Base-by-base conservation (phyloP, 441 rosid species). In the Bocquillonia castaneifolia region DNA sequence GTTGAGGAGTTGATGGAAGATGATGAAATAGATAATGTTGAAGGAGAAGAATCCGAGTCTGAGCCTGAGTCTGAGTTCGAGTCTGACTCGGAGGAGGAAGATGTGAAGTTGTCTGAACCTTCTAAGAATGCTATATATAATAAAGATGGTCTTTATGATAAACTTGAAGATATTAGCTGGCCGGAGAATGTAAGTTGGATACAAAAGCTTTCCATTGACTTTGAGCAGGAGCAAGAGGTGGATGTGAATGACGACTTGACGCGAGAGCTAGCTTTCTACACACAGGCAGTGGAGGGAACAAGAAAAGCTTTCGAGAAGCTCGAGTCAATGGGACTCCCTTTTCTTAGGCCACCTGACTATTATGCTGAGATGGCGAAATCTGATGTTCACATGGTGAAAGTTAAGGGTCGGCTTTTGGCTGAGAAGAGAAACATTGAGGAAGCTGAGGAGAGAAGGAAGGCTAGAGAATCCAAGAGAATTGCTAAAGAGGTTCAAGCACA, bases 281-380 rank as follows among this genome's bases (percentile, higher is more conserved):
- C 87, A 0, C 97, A 92, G 78, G 96, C 94, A 13, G 74, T 87
- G 57, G 89, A 86, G 74, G 97, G 96, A 44, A 84, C 90, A 0
- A 79, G 84, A 54, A 55, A 73, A 44, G 97, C 91, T 7, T 93
- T 80, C 45, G 85, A 50, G 72, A 81, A 86, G 81, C 71, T 91
- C 2, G 82, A 88, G 74, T 71, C 78, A 1, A 80, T 76, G 85
- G 88, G 87, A 31, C 42, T 81, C 1, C 88, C 92, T 53, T 91
- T 88, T 72, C 93, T 91, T 40, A 87, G 97, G 82, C 95, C 92
- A 0, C 4, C 88, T 0, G 91, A 91, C 75, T 93, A 93, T 73
- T 91, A 88, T 17, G 96, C 97, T 0, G 92, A 93, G 83, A 91
- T 91, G 98, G 88, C 85, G 66, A 93, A 91, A 74, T 72, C 92